Conservation (phyloP, 2,329 filamentous ascomycete genomes). For the Alternaria brassicicola region DNA sequence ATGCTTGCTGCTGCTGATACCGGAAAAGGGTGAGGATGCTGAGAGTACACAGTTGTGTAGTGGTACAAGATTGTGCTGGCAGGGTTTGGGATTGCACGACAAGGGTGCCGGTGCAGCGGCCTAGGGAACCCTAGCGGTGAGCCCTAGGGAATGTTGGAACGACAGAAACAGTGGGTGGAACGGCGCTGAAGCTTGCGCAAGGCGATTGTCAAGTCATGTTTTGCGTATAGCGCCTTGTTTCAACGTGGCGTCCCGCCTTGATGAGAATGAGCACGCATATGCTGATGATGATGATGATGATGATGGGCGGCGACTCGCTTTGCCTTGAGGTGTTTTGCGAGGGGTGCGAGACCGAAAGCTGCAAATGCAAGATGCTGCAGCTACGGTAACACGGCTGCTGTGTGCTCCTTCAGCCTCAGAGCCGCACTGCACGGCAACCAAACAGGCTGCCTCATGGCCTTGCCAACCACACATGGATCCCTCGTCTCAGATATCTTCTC, state of each 20-base stretch:
- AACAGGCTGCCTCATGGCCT: neutral
- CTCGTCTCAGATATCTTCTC: slow-evolving; percentile 6
- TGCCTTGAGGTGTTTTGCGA: neutral
- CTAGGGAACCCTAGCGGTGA: slow-evolving; percentile 9
- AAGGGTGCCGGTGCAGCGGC: slow-evolving; percentile 13
- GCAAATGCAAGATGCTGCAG: neutral
- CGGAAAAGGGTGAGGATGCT: neutral
- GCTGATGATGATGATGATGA: neutral
- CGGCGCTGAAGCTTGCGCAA: slow-evolving; percentile 14
- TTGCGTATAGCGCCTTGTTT: slow-evolving; percentile 20
- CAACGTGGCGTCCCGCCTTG: slow-evolving; percentile 5
- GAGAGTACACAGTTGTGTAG: neutral
- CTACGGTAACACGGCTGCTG: neutral
- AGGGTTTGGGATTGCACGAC: slow-evolving; percentile 9
- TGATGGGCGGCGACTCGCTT: neutral
- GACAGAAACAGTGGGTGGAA: slow-evolving; percentile 18
- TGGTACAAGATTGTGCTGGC: slow-evolving; percentile 8
- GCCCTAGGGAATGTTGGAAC: slow-evolving; percentile 7
- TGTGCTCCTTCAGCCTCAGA: neutral
- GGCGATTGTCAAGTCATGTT: slow-evolving; percentile 14
- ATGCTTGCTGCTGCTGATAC: slow-evolving; percentile 4
- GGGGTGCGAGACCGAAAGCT: neutral
- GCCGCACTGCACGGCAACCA: slow-evolving; percentile 8
- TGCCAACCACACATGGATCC: slow-evolving; percentile 5
- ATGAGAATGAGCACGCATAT: neutral